Base-by-base conservation (phyloP, 108 stramenopile species). In the Cyclotella cryptica region DNA sequence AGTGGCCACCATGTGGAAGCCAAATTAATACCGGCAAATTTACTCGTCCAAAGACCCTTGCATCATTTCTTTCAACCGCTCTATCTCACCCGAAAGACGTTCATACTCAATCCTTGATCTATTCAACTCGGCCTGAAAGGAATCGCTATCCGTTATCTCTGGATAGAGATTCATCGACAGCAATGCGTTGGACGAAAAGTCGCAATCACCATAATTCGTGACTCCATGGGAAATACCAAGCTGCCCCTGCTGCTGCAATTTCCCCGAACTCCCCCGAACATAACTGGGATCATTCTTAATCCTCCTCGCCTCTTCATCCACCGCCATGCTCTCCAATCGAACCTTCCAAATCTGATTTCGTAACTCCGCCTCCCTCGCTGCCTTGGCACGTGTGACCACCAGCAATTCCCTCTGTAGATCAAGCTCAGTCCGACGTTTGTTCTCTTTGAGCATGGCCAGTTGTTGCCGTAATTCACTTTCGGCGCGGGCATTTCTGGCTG, bases 321-420 rank as follows among this genome's bases (percentile, higher is more conserved):
- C 1, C 26, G 69, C 24, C 77, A 78, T 78, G 26, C 58, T 64
- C 27, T 67, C 68, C 40, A 30, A 49, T 27, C 73, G 39, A 29
- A 67, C 59, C 46, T 70, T 70, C 66, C 66, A 65, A 49, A 81
- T 81, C 15, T 43, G 52, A 57, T 43, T 67, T n/a, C 55, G 61
- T 64, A 81, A 57, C 54, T 71, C 80, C 29, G 80, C 73, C 68
- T 81, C 80, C 53, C 69, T 74, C 39, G 62, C 53, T 13, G 80
- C 59, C 69, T 81, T 81, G 35, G 69, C 69, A n/a, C 63, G 24
- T 1, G 80, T 70, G 1, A 70, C 80, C n/a, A 62, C 69, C 73
- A 81, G 15, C 27, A 81, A 45, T 66, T 81, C 80, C 62, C 66
- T 60, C 62, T 81, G 80, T n/a, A 81, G 43, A 21, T 74, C 54